These are phyloP conservation scores for Colletotrichum euphorbiae DNA, from an alignment of 2,329 filamentous ascomycete genomes.

Conservation along the genomic window DNA sequence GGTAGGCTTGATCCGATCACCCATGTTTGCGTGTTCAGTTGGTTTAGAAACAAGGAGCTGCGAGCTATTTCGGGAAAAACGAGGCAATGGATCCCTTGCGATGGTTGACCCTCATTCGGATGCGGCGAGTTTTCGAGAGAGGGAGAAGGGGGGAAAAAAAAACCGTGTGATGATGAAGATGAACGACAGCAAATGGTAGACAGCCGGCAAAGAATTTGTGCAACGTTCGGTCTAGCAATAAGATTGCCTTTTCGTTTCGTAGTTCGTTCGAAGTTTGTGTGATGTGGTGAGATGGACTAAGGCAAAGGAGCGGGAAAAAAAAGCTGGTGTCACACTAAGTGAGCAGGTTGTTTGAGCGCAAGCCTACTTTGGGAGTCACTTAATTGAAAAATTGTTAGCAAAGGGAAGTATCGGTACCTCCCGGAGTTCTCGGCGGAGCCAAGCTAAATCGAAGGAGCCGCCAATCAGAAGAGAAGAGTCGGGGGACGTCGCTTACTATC, in stretches of 20 bases:
- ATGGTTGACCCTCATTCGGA: neutral
- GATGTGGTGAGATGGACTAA: neutral
- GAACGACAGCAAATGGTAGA: no score
- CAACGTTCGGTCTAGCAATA: neutral
- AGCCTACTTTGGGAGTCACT: slow-evolving; percentile 22
- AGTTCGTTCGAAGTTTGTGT: slow-evolving; percentile 7
- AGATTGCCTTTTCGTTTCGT: slow-evolving; percentile 26
- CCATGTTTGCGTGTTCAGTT: neutral
- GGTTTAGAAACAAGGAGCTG: neutral
- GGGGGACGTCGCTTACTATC: neutral
- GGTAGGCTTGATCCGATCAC: neutral
- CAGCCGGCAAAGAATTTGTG: neutral
- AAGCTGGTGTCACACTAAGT: slow-evolving; percentile 5
- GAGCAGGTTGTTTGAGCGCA: slow-evolving; percentile 37
- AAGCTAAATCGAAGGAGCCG: neutral
- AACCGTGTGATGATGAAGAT: no score
- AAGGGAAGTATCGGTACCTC: slow-evolving; percentile 14
- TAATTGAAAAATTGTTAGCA: slow-evolving; percentile 26
- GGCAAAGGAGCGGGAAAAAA: neutral
- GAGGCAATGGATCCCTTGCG: neutral
- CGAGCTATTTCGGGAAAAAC: slow-evolving; percentile 1
- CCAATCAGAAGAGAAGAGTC: slow-evolving; percentile 6
- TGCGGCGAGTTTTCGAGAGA: no score
- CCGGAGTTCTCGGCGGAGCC: neutral
- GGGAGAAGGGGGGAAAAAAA: no score